Percentiles rank a stretch among this genome's conserved stretches.
phyloP scores from a whole-genome alignment of 768 basidiomycete species.

The Psilocybe cyanescens region DNA sequence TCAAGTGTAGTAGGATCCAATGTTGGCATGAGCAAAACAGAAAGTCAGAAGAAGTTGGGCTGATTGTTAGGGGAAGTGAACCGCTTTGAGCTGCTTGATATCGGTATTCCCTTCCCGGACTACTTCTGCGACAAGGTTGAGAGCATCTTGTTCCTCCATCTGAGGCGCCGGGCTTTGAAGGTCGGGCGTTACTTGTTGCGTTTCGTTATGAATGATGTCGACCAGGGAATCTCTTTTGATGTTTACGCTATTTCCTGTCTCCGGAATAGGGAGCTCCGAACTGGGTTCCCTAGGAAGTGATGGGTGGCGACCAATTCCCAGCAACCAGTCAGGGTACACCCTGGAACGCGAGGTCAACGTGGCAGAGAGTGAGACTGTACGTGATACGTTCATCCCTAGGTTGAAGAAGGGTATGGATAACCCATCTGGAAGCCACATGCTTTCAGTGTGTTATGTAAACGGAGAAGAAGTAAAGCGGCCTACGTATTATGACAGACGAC shows the following conservation, averaged over 20 bases:
- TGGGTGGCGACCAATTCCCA: slow-evolving; percentile 19
- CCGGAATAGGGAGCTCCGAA: background rate
- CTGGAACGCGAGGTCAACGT: slow-evolving; percentile 43
- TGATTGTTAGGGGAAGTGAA: slow-evolving; percentile 32
- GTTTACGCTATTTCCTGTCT: background rate
- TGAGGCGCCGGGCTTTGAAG: background rate
- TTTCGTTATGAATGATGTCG: slow-evolving; percentile 10
- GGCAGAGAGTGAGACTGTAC: slow-evolving; percentile 47
- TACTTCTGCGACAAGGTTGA: background rate
- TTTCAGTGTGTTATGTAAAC: background rate
- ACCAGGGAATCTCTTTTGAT: slow-evolving; percentile 3
- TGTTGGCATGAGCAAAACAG: background rate
- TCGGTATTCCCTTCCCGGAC: background rate
- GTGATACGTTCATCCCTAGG: slow-evolving; percentile 50
- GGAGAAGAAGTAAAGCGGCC: slow-evolving; percentile 24
- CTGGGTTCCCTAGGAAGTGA: slow-evolving; percentile 15
- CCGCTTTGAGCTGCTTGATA: slow-evolving; percentile 21
- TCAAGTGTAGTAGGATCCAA: background rate
- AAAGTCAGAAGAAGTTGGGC: background rate
- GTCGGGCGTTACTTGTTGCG: background rate
- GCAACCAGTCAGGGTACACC: slow-evolving; percentile 49
- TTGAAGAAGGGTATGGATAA: slow-evolving; percentile 73
- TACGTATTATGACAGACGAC: slow-evolving; percentile 83
- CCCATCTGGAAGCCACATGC: slow-evolving; percentile 48
- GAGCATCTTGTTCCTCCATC: background rate